phyloP scores from a whole-genome alignment of 2,329 filamentous ascomycete genomes.

The Phyllosticta citriasiana region DNA sequence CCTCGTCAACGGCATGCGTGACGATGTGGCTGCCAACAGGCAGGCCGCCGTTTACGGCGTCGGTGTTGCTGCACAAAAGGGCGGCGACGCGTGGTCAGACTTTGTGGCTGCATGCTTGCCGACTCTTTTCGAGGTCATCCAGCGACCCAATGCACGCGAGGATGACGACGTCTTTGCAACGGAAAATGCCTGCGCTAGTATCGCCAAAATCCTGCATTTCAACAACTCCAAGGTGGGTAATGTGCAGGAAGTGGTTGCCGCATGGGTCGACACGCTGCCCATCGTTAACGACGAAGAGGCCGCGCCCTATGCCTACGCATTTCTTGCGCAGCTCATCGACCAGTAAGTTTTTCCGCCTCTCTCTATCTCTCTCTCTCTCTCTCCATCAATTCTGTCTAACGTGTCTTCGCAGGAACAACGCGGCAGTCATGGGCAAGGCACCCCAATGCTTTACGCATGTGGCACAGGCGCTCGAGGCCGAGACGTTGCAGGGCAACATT shows the following conservation, averaged over 20 bases:
- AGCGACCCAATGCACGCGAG: slow-evolving; percentile 68
- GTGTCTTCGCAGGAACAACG: slow-evolving; percentile 60
- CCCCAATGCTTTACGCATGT: slow-evolving; percentile 77
- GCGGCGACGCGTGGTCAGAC: slow-evolving; percentile 75
- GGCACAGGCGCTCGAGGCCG: slow-evolving; percentile 79
- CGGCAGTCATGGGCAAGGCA: slow-evolving; percentile 62
- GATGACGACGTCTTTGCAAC: slow-evolving; percentile 96
- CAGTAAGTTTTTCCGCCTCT: slow-evolving; percentile 56
- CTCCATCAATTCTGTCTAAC: slow-evolving; percentile 15
- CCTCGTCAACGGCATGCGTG: slow-evolving; percentile 74
- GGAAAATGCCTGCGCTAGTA: slow-evolving; percentile 91
- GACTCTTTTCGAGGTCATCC: slow-evolving; percentile 73
- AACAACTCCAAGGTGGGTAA: slow-evolving; percentile 70
- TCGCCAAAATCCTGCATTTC: slow-evolving; percentile 93
- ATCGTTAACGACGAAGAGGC: slow-evolving; percentile 95
- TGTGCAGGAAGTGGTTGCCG: slow-evolving; percentile 62
- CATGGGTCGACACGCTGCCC: slow-evolving; percentile 86
- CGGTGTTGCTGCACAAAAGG: slow-evolving; percentile 88
- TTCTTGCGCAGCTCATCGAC: slow-evolving; percentile 82
- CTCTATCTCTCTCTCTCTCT: slow-evolving; percentile 7
- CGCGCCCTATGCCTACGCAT: slow-evolving; percentile 89
- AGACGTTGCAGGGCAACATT: slow-evolving; percentile 78
- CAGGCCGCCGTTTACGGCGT: slow-evolving; percentile 95
- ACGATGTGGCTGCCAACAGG: slow-evolving; percentile 78
- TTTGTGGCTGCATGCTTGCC: slow-evolving; percentile 75